Base-by-base conservation (phyloP, 495 filamentous ascomycete species). In the Parathielavia appendiculata region DNA sequence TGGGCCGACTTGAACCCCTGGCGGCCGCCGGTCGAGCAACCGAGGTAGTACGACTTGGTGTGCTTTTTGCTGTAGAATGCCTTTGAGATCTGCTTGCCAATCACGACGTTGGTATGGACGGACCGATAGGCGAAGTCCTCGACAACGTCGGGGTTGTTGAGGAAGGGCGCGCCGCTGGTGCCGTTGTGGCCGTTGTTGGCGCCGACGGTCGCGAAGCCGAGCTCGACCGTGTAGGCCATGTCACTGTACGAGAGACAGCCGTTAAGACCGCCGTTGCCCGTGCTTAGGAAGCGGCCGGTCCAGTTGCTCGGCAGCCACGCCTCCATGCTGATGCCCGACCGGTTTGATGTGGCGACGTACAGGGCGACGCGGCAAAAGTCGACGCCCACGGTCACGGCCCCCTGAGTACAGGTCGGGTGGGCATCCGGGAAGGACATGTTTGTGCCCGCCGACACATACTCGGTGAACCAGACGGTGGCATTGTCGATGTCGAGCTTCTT, bases 1-100 rank as follows among this genome's bases (percentile, higher is more conserved):
- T 85, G 73, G 3, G 79, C 72, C 6, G 77, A 73, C 45, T 79
- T 79, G 1, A 84, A 57, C 4, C 82, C 83, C 60, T 84, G 81
- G 0, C 81, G 71, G 4, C 84, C 84, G 36, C 83, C 83, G 0
- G 79, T 82, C 0, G 81, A 84, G 68, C 82, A 87, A 0, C 73
- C 75, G 57, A 68, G 65, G 62, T 79, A 86, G 65, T 86, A 86
- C 10, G 73, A 77, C 56, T 81, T 76, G 7, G 63, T 61, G 51
- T 76, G 66, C 3, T 63, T 34, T 0, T 51, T 62, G 58, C 83
- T 81, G 69, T 77, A 85, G 4, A 63, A 64, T 8, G 61, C 58
- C 0, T 66, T 67, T 13, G 81, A 57, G n/a, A 68, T 51, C 23
- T 53, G 17, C 66, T 82, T 83, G 5, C 66, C 71, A 1, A 79